Evolutionary conservation across 2,329 filamentous ascomycete genomes (phyloP).

Genomic region (Fusarium multiceps): DNA sequence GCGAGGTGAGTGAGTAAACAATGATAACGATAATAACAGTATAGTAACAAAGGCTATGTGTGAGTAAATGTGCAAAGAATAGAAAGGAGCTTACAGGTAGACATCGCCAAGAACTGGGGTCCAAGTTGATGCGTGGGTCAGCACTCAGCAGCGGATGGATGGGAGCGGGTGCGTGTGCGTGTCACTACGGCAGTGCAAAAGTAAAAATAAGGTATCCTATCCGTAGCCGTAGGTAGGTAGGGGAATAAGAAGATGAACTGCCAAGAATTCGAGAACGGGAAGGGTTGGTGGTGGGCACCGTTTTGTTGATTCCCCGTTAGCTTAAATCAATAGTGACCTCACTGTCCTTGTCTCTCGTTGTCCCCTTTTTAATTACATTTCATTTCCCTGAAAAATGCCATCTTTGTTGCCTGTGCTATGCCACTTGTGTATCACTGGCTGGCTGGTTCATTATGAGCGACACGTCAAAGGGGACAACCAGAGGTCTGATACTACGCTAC

Average conservation of each 20-base stretch:
- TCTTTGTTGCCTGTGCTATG: not conserved
- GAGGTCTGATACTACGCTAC: not conserved
- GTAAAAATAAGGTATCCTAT: not conserved
- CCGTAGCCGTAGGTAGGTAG: not conserved
- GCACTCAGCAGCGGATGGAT: not conserved
- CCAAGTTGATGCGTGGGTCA: slow-evolving; percentile 20
- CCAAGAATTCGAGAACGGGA: slow-evolving; percentile 26
- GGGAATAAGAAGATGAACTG: slow-evolving; percentile 6
- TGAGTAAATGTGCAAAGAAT: slow-evolving; percentile 6
- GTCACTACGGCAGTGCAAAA: slow-evolving; percentile 18
- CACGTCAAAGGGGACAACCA: slow-evolving; percentile 21
- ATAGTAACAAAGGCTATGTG: not conserved
- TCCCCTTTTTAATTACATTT: slow-evolving; percentile 16
- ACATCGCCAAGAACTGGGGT: slow-evolving; percentile 39
- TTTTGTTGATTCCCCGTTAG: slow-evolving; percentile 20
- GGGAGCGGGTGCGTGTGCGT: slow-evolving; percentile 14
- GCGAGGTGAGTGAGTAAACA: not conserved
- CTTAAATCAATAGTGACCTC: slow-evolving; percentile 26
- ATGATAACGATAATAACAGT: not conserved
- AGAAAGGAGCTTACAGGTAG: slow-evolving; percentile 38
- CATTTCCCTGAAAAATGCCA: slow-evolving; percentile 25
- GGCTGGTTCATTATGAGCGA: slow-evolving; percentile 10
- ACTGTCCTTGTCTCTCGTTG: not conserved
- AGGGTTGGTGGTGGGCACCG: slow-evolving; percentile 16
- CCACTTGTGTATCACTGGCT: slow-evolving; percentile 5